Conservation (phyloP, 2,329 filamentous ascomycete genomes). For the Xylaria digitata region DNA sequence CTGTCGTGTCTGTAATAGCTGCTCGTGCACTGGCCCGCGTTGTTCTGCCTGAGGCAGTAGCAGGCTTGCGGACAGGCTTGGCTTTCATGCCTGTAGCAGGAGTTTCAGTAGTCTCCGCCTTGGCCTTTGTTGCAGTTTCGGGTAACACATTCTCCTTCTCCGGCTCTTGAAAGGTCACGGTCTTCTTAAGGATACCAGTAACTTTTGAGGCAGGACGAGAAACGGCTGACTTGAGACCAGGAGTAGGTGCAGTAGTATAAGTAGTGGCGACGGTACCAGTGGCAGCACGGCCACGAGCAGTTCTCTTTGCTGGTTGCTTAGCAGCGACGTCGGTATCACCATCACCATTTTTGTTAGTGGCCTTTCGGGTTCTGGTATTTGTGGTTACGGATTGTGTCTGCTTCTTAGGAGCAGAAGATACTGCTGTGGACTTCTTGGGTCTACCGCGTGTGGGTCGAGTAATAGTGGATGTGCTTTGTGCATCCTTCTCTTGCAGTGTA, state of each 20-base stretch:
- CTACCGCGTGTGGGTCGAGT: slow-evolving; percentile 29
- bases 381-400: slow-evolving; percentile 47
- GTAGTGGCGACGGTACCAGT: slow-evolving; percentile 54
- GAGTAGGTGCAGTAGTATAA: slow-evolving; percentile 50
- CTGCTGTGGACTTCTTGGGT: slow-evolving; percentile 54
- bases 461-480: slow-evolving; percentile 23
- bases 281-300: slow-evolving; percentile 51
- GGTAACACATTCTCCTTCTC: slow-evolving; percentile 73
- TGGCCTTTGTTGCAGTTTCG: slow-evolving; percentile 48
- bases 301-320: slow-evolving; percentile 52
- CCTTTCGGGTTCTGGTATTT: slow-evolving; percentile 49
- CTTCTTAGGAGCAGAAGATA: slow-evolving; percentile 36
- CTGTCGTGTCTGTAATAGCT: slow-evolving; percentile 50
- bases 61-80: slow-evolving; percentile 62
- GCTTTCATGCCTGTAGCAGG: slow-evolving; percentile 55
- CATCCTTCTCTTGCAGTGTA: slow-evolving; percentile 4
- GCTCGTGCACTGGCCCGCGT: slow-evolving; percentile 53
- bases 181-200: slow-evolving; percentile 60
- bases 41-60: slow-evolving; percentile 51
- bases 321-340: slow-evolving; percentile 44
- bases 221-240: slow-evolving; percentile 56
- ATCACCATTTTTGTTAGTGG: slow-evolving; percentile 42
- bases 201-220: slow-evolving; percentile 46
- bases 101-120: slow-evolving; percentile 50
- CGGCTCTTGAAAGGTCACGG: slow-evolving; percentile 71